Evolutionary conservation across 768 basidiomycete genomes (phyloP).

Genomic region (Gautieria morchelliformis): DNA sequence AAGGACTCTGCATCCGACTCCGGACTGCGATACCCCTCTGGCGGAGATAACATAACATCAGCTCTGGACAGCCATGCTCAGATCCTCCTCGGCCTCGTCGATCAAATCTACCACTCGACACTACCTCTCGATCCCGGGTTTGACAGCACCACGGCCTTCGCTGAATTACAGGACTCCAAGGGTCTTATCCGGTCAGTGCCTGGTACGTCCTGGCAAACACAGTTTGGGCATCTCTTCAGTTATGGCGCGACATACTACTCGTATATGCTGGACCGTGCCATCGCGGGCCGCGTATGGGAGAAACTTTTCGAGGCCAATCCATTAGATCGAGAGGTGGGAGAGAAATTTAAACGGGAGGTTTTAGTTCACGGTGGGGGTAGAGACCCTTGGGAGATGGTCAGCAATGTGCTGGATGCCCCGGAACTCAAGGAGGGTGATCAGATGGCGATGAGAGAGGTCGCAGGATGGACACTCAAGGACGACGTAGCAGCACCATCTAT

Average conservation of each 20-base stretch:
- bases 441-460: conserved; percentile 83
- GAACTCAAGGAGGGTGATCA: conserved; percentile 64
- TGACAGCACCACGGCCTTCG: conserved; percentile 62
- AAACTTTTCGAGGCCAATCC: conserved; percentile 64
- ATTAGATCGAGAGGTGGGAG: conserved; percentile 63
- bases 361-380: conserved; percentile 78
- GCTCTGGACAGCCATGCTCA: conserved; percentile 84
- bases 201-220: conserved; percentile 89
- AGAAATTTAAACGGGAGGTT: conserved; percentile 70
- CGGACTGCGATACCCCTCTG: conserved; percentile 21
- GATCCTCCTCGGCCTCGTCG: conserved; percentile 80
- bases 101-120: conserved; percentile 85
- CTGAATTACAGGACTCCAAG: conserved; percentile 50
- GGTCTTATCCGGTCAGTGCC: conserved; percentile 78
- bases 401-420: conserved; percentile 52
- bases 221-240: conserved; percentile 91
- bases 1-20: neutral
- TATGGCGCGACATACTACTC: conserved; percentile 98
- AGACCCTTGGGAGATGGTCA: conserved; percentile 93
- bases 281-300: conserved; percentile 86
- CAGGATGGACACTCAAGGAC: conserved; percentile 78
- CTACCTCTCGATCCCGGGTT: conserved; percentile 45
- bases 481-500: conserved; percentile 50
- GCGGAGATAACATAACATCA: conserved; percentile 31
- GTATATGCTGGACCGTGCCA: conserved; percentile 92